A percentile compares a stretch with the other conserved stretches of the same genome.
These are phyloP conservation scores for Pyrenophora graminea DNA, from an alignment of 2,329 filamentous ascomycete species.

Conservation along the genomic window DNA sequence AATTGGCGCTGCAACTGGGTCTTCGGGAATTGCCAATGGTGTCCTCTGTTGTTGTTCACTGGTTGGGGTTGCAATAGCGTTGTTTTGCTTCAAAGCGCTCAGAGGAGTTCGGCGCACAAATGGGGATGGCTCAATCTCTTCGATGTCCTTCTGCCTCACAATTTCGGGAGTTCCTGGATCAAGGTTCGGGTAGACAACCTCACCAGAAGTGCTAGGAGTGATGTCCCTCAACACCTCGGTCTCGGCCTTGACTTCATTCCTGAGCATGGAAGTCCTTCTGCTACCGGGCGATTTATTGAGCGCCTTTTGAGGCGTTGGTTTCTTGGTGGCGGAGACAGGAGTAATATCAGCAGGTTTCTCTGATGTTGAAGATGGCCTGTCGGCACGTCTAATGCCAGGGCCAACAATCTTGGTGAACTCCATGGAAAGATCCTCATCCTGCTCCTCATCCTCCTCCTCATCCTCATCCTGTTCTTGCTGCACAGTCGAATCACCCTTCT, in stretches of 20 bases:
- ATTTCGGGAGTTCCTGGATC: slow-evolving; percentile 38
- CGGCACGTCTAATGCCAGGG: slow-evolving; percentile 45
- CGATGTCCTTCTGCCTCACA: slow-evolving; percentile 31
- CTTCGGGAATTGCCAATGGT: slow-evolving; percentile 31
- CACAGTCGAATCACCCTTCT: slow-evolving; percentile 16
- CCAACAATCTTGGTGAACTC: slow-evolving; percentile 56
- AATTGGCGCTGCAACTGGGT: slow-evolving; percentile 42
- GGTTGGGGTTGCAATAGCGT: slow-evolving; percentile 28
- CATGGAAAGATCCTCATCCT: slow-evolving; percentile 55
- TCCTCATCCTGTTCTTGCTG: slow-evolving; percentile 3
- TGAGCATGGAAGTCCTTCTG: slow-evolving; percentile 13
- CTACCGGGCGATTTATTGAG: slow-evolving; percentile 30
- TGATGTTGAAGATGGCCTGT: slow-evolving; percentile 20
- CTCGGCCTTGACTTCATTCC: slow-evolving; percentile 7
- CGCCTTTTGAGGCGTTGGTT: slow-evolving; percentile 31
- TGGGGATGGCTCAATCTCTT: slow-evolving; percentile 42
- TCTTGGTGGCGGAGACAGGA: slow-evolving; percentile 17
- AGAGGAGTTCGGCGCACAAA: slow-evolving; percentile 36
- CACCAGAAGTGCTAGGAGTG: slow-evolving; percentile 34
- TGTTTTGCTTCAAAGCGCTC: slow-evolving; percentile 23
- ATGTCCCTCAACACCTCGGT: slow-evolving; percentile 14
- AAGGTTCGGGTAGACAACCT: slow-evolving; percentile 30
- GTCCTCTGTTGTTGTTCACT: slow-evolving; percentile 19
- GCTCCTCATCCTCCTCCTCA: slow-evolving; percentile 14
- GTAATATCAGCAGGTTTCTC: slow-evolving; percentile 21